Evolutionary conservation across 2,329 filamentous ascomycete species (phyloP).

Genomic region (Thelonectria olida): DNA sequence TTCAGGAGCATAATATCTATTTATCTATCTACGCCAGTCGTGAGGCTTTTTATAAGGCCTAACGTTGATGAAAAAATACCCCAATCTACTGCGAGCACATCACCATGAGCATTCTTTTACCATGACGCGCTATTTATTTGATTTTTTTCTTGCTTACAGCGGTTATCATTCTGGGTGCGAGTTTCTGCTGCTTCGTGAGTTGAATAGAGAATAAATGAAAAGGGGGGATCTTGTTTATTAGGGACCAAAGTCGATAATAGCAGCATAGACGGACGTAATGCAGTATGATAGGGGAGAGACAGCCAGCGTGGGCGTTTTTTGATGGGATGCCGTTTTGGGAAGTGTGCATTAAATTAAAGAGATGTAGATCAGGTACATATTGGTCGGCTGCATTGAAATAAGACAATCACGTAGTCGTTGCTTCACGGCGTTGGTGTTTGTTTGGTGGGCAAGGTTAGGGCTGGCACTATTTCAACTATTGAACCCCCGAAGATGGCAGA

Average conservation of each 20-base stretch:
- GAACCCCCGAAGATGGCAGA: neutral
- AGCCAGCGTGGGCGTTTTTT: neutral
- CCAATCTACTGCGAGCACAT: slow-evolving; percentile 11
- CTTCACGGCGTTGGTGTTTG: neutral
- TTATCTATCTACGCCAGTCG: slow-evolving; percentile 2
- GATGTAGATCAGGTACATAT: neutral
- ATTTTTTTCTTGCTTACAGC: neutral
- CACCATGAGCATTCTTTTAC: neutral
- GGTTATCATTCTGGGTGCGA: neutral
- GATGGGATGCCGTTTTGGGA: neutral
- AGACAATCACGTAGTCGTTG: neutral
- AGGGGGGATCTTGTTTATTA: neutral
- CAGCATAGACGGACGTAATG: neutral
- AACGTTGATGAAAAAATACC: slow-evolving; percentile 17
- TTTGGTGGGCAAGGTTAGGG: neutral
- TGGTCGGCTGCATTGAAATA: neutral
- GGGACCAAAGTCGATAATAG: neutral
- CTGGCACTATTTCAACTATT: neutral
- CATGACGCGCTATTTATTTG: neutral
- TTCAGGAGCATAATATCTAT: slow-evolving; percentile 35
- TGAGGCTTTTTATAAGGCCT: neutral
- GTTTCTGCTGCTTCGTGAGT: neutral
- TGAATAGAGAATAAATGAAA: neutral
- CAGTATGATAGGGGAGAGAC: neutral
- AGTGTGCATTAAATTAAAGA: neutral